Evolutionary conservation across 1,284 basidiomycete genomes (phyloP).

Genomic region (Sanghuangporus sanghuang): DNA sequence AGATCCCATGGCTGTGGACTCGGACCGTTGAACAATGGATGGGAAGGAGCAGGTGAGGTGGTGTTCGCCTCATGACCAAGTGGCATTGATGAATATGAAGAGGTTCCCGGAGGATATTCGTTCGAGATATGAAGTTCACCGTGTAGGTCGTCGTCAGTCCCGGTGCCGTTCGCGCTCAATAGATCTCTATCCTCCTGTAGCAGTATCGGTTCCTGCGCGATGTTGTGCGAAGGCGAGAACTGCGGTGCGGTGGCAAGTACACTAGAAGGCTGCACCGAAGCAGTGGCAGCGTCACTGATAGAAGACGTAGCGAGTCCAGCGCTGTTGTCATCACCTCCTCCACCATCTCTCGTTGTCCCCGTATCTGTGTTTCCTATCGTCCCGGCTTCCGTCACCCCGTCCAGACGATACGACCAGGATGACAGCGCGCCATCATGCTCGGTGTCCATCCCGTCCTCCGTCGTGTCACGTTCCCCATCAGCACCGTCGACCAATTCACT

Average conservation of each 20-base stretch:
- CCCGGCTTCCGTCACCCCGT: not conserved
- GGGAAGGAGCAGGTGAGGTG: not conserved
- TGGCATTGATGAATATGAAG: not conserved
- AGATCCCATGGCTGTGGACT: slow-evolving; percentile 15
- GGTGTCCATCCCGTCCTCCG: not conserved
- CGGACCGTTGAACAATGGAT: not conserved
- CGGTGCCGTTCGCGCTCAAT: not conserved
- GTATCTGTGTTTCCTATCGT: not conserved
- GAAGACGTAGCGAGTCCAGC: not conserved
- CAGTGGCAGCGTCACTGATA: not conserved
- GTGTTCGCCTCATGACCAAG: not conserved
- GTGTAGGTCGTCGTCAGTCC: no score
- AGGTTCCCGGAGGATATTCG: not conserved
- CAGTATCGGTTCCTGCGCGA: not conserved
- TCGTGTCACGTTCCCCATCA: not conserved
- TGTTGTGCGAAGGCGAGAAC: not conserved
- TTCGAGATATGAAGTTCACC: not conserved
- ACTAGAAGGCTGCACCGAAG: slow-evolving; percentile 1
- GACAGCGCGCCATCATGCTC: slow-evolving; percentile 5
- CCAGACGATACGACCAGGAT: not conserved
- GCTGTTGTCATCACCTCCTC: not conserved
- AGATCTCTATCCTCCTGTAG: not conserved
- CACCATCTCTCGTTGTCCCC: slow-evolving; percentile 1
- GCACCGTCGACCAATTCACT: not conserved
- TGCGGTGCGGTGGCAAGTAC: not conserved